Evolutionary conservation across 805 yeast genomes (phyloP).

Genomic region (Clavispora santaluciae): DNA sequence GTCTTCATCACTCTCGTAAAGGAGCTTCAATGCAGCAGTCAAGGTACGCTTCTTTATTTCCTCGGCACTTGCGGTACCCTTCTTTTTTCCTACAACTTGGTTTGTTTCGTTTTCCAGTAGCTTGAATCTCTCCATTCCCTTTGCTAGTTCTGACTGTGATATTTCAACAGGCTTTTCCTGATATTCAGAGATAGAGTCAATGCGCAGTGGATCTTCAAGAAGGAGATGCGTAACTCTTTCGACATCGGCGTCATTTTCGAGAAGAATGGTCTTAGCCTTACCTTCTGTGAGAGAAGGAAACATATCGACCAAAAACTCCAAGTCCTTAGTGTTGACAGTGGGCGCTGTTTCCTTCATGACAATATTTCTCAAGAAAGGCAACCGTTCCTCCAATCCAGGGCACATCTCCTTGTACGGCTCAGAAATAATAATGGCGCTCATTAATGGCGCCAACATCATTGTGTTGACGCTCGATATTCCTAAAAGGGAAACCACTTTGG

Average conservation of each 20-base stretch:
- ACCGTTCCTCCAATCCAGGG: conserved; percentile 49
- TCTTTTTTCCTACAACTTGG: conserved; percentile 9
- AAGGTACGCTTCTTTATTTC: conserved; percentile 55
- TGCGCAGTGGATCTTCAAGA: conserved; percentile 55
- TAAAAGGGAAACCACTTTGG: conserved; percentile 37
- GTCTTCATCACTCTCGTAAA: conserved; percentile 76
- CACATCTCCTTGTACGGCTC: conserved; percentile 39
- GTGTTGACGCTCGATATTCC: conserved; percentile 40
- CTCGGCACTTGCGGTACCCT: conserved; percentile 18
- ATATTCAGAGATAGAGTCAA: conserved; percentile 23
- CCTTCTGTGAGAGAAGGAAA: conserved; percentile 58
- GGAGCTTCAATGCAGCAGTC: conserved; percentile 53
- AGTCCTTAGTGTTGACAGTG: conserved; percentile 25
- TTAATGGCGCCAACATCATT: conserved; percentile 47
- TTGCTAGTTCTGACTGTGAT: conserved; percentile 7
- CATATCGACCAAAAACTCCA: conserved; percentile 46
- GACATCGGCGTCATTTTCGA: conserved; percentile 44
- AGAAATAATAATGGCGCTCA: conserved; percentile 51
- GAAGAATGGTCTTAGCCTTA: conserved; percentile 47
- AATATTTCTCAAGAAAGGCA: conserved; percentile 40
- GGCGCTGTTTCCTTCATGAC: conserved; percentile 4
- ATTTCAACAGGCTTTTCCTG: not conserved
- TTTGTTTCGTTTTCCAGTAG: conserved; percentile 21
- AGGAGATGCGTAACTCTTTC: conserved; percentile 55
- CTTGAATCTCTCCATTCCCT: conserved; percentile 12